Conservation (phyloP, 495 filamentous ascomycete genomes). For the Daldinia vernicosa region DNA sequence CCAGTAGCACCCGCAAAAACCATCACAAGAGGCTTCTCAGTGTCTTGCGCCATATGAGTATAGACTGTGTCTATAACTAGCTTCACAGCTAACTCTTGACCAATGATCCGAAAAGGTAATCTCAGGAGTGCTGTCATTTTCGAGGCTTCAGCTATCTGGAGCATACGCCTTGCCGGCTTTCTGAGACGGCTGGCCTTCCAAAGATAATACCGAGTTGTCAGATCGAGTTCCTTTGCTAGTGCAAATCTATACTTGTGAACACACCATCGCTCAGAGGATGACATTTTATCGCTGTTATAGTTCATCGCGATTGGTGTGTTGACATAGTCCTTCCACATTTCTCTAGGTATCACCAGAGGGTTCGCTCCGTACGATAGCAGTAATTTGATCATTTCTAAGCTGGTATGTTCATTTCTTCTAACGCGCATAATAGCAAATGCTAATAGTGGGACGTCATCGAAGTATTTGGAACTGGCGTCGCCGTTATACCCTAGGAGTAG, state of each 20-base stretch:
- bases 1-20: slow-evolving; percentile 58
- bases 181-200: slow-evolving; percentile 40
- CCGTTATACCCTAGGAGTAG: slow-evolving; percentile 26
- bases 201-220: slow-evolving; percentile 56
- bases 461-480: slow-evolving; percentile 14
- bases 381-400: background rate
- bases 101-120: slow-evolving; percentile 55
- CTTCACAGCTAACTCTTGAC: slow-evolving; percentile 50
- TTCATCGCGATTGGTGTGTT: background rate
- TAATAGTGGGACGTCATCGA: background rate
- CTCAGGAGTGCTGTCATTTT: slow-evolving; percentile 44
- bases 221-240: slow-evolving; percentile 48
- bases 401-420: background rate
- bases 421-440: slow-evolving; percentile 2
- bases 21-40: slow-evolving; percentile 48
- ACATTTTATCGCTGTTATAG: background rate
- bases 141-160: slow-evolving; percentile 46
- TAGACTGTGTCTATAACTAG: slow-evolving; percentile 45
- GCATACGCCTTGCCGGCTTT: slow-evolving; percentile 40
- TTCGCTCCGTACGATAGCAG: background rate
- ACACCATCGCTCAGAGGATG: background rate
- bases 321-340: slow-evolving; percentile 1
- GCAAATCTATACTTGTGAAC: background rate
- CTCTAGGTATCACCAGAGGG: background rate
- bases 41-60: slow-evolving; percentile 40